Evolutionary conservation across 805 yeast genomes (phyloP), one percentile per base, ranked within the genome.

Genomic region (Peterozyma toletana): DNA sequence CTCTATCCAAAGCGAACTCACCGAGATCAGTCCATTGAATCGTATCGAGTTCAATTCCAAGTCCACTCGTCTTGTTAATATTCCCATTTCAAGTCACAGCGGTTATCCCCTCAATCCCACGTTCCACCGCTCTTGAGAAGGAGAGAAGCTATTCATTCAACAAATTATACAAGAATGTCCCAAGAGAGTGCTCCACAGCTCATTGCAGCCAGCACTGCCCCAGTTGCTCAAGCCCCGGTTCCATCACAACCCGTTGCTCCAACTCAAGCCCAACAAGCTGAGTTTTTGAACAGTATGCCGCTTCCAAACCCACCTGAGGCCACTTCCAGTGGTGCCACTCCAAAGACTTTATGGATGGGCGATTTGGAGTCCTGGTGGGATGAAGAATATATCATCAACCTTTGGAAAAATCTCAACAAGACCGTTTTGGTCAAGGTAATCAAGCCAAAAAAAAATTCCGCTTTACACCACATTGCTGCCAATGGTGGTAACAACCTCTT

Each of bases 281-380:
- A 47, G n/a, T 45, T 37, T 17, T 39, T 40, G 38, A 42, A 30
- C 34, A 36, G 54, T 34, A 56, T 61, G 15, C 59, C 67, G 5
- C 41, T 77, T 35, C 83, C 83, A 35, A 62, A 67, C 38, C 83
- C 83, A 5, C 82, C 83, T 4, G 63, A 66, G 36, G 71, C 73
- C 38, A 66, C 73, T 1, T 63, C 73, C 1, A 35, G 40, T 16
- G 46, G 46, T 21, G 66, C 60, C 7, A 68, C 73, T 11, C 88
- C 95, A 21, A 71, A 83, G 48, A 85, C 95, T 1, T 64, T 85
- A 30, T 85, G 95, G 95, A 85, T 85, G 95, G 95, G 95, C 10
- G 93, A 85, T 60, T 66, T 85, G 51, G 91, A 85, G 56, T 87
- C 91, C 1, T 77, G 83, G 77, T 76, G 83, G 54, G 87, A 82